Evolutionary conservation across 2,329 filamentous ascomycete genomes (phyloP), one percentile per base, ranked within the genome.

Genomic region (Pestalotiopsis sp.): DNA sequence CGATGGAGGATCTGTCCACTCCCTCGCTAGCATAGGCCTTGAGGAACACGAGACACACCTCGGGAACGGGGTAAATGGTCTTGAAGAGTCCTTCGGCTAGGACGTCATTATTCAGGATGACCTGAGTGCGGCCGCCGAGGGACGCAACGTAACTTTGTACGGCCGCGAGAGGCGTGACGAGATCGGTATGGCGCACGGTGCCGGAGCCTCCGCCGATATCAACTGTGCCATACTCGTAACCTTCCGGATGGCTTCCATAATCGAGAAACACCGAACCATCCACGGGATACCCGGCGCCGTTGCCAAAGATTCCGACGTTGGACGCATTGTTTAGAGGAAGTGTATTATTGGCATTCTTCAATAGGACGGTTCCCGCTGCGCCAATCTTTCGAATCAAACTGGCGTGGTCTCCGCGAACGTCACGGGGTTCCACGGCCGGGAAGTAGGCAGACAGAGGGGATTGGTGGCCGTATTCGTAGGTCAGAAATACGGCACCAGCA

Each of bases 401-500:
- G 59, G 84, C 90, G 77, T 98, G 94, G 68, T 95, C 85, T 52
- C 81, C 87, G 66, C 91, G 93, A 17, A 97, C 95, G 76, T 98
- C 91, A 27, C 97, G 88, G 72, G 94, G 93, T 73, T 27, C 90
- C 91, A 86, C 66, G 88, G 86, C 73, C 86, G 88, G 66, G 87
- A 88, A 84, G 77, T 97, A 90, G 45, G 45, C 45, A 52, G 45
- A 17, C 4, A 52, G 45, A 63, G 89, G 76, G 69, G 88, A 92
- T 60, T 91, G 92, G 72, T 88, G 92, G 0, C 92, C 95, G 74
- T 95, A 90, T 1, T 84, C 95, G 98, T 5, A 93, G 93, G 74
- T 92, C 91, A 82, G 98, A 97, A 38, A 63, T 6, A 38, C 36
- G 7, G 25, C 25, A 20, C n/a, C 36, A 39, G 27, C 11, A n/a